phyloP scores from a whole-genome alignment of 2,329 filamentous ascomycete species.

The Dryadomyces quercivorus region DNA sequence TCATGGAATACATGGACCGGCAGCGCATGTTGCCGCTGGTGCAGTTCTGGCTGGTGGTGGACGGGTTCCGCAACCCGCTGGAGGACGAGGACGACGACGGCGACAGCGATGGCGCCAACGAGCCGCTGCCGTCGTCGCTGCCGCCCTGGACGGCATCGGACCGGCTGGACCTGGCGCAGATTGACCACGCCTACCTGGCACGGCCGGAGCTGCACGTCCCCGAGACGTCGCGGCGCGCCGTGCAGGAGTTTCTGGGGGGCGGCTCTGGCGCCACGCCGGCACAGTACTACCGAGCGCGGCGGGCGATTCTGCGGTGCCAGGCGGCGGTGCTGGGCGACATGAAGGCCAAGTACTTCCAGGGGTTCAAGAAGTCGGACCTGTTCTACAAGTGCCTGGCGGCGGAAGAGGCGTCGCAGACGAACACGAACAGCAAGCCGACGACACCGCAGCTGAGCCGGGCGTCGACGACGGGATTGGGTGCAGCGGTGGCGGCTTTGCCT shows the following conservation, averaged over 20 bases:
- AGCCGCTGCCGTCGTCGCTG: constrained; percentile 46
- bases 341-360: constrained; percentile 66
- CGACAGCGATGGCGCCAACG: constrained; percentile 55
- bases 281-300: constrained; percentile 74
- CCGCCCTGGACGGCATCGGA: constrained; percentile 73
- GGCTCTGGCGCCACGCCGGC: constrained; percentile 63
- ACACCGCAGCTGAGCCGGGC: not conserved
- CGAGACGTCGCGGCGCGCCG: constrained; percentile 52
- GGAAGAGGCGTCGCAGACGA: constrained; percentile 52
- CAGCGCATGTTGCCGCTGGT: constrained; percentile 77
- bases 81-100: constrained; percentile 75
- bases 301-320: constrained; percentile 71
- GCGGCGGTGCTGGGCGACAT: constrained; percentile 75
- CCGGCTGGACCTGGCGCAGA: constrained; percentile 76
- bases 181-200: constrained; percentile 78
- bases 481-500: not conserved
- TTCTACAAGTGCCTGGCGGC: constrained; percentile 94
- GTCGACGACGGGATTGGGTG: not conserved
- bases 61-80: constrained; percentile 86
- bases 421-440: constrained; percentile 3
- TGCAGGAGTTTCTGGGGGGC: constrained; percentile 66
- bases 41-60: constrained; percentile 97
- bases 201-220: constrained; percentile 72
- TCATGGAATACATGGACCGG: constrained; percentile 99
- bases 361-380: constrained; percentile 84